phyloP scores from a whole-genome alignment of 192 early-diverging fungal species.

The Chytriomyces confervae region DNA sequence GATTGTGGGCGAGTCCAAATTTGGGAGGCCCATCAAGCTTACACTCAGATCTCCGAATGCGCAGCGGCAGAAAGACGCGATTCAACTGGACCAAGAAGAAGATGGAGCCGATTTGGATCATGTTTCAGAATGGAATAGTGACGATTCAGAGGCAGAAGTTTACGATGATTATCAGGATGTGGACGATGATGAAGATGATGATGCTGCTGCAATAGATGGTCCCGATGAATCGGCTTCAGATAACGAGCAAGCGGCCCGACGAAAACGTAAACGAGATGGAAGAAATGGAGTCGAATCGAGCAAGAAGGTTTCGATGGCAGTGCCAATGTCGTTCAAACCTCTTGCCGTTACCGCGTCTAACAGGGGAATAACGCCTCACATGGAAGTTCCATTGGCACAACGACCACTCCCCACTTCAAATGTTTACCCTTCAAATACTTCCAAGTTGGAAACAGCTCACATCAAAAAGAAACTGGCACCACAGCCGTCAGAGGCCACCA shows the following conservation, averaged over 20 bases:
- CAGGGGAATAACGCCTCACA: too few species aligned
- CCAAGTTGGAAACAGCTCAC: not conserved
- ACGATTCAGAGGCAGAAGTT: constrained; percentile 23
- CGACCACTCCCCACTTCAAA: too few species aligned
- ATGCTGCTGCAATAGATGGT: constrained; percentile 18
- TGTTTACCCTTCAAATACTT: not conserved
- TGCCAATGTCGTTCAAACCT: not conserved
- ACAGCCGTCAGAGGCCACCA: not conserved
- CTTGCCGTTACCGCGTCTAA: too few species aligned
- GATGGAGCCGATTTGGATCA: constrained; percentile 13
- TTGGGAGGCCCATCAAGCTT: not conserved
- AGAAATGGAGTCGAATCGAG: not conserved
- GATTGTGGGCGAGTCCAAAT: not conserved
- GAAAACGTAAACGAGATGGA: not conserved
- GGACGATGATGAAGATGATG: constrained; percentile 27
- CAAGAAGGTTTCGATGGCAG: not conserved
- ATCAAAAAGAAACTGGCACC: not conserved
- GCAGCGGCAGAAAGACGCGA: not conserved
- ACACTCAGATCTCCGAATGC: not conserved
- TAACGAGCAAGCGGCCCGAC: not conserved
- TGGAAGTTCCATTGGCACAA: too few species aligned
- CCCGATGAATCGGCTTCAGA: not conserved
- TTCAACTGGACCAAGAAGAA: not conserved
- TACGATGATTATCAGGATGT: constrained; percentile 1
- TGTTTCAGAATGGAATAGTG: constrained; percentile 41